phyloP scores from a whole-genome alignment of 2,329 filamentous ascomycete genomes.

The Byssothecium circinans region DNA sequence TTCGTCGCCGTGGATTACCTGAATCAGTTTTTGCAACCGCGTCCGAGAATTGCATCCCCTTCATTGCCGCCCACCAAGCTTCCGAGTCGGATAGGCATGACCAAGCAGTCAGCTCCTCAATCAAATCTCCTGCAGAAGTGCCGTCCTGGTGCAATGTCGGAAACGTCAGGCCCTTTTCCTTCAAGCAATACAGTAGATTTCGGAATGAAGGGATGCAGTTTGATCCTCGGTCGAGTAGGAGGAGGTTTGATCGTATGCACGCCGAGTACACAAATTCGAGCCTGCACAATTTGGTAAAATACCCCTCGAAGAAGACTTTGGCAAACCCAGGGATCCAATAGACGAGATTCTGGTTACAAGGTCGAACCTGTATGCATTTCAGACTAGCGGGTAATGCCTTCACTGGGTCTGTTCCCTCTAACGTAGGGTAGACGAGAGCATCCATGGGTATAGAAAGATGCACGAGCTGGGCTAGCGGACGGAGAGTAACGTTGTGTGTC shows the following conservation, averaged over 20 bases:
- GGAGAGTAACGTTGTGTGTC: slow-evolving; percentile 12
- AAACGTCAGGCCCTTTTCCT: slow-evolving; percentile 6
- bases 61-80: slow-evolving; percentile 2
- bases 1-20: slow-evolving; percentile 4
- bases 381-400: slow-evolving; percentile 8
- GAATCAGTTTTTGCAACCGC: slow-evolving; percentile 1
- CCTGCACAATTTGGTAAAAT: slow-evolving; percentile 8
- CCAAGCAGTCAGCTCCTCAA: slow-evolving; percentile 8
- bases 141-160: slow-evolving; percentile 4
- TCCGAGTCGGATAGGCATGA: slow-evolving; percentile 5
- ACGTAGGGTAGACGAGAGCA: slow-evolving; percentile 9
- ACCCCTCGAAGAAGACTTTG: background rate
- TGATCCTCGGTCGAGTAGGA: slow-evolving; percentile 12
- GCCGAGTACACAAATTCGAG: slow-evolving; percentile 15
- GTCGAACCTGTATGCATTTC: slow-evolving; percentile 10
- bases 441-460: slow-evolving; percentile 16
- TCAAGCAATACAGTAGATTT: slow-evolving; percentile 5
- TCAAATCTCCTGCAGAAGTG: slow-evolving; percentile 1
- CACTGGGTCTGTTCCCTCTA: background rate
- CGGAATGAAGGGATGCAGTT: background rate
- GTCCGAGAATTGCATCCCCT: slow-evolving; percentile 6
- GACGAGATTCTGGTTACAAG: slow-evolving; percentile 14
- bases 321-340: slow-evolving; percentile 11
- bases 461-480: slow-evolving; percentile 1
- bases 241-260: slow-evolving; percentile 8